A percentile compares a stretch with the other conserved stretches of the same genome.
Evolutionary conservation across 2,329 filamentous ascomycete genomes (phyloP).

Genomic region (Thermoascus crustaceus): DNA sequence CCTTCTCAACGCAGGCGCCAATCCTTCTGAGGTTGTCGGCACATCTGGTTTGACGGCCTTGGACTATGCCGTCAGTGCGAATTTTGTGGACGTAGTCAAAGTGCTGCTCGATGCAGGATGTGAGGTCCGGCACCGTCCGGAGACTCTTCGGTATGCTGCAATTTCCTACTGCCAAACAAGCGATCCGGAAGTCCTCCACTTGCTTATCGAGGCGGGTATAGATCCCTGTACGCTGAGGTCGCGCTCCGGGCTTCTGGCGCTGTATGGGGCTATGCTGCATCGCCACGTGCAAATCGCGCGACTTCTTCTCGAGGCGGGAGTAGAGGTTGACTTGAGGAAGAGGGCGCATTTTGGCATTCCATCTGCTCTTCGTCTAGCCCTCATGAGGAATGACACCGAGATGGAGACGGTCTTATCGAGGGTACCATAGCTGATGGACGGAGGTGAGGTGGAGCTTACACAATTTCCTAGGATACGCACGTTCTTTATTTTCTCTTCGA

Average conservation of each 20-base stretch:
- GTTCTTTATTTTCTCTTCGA: too few relatives aligned
- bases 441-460: too few relatives aligned
- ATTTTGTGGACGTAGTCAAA: neutral
- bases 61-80: slow-evolving; percentile 1
- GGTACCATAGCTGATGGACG: too few relatives aligned
- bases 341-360: slow-evolving; percentile 1
- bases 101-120: neutral
- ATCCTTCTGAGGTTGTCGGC: neutral
- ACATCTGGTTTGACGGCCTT: neutral
- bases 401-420: slow-evolving; percentile 1
- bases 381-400: neutral
- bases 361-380: neutral
- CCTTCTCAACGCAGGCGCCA: neutral
- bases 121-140: neutral
- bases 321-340: neutral
- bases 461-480: too few relatives aligned
- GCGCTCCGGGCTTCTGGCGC: neutral
- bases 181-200: neutral
- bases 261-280: slow-evolving; percentile 2
- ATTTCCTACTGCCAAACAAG: slow-evolving; percentile 1
- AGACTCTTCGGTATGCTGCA: slow-evolving; percentile 1
- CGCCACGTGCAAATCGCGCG: neutral
- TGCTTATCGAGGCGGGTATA: neutral
- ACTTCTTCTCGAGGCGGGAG: neutral
- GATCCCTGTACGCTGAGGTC: neutral